phyloP scores from a whole-genome alignment of 1,284 basidiomycete genomes.

The Sanghuangporus sanghuang region DNA sequence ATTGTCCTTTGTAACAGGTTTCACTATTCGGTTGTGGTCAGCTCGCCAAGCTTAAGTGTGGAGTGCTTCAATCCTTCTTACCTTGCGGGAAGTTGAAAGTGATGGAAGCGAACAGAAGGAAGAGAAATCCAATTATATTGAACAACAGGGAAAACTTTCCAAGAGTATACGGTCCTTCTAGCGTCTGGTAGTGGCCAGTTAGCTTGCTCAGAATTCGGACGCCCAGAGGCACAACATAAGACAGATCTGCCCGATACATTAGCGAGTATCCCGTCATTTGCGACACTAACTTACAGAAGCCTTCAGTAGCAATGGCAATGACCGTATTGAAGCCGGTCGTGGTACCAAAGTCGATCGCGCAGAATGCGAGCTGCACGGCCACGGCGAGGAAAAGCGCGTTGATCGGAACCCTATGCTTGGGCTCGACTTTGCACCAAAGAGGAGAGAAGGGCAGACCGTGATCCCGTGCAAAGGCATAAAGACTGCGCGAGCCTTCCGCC shows the following conservation, averaged over 20 bases:
- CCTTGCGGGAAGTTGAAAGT: constrained; percentile 18
- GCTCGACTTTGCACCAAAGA: constrained; percentile 14
- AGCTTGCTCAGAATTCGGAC: constrained; percentile 11
- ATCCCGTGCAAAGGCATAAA: constrained; percentile 18
- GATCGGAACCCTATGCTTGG: constrained; percentile 5
- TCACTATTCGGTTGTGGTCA: background rate
- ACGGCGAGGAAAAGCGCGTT: constrained; percentile 15
- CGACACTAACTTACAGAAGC: constrained; percentile 10
- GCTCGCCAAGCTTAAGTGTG: background rate
- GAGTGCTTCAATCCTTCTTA: background rate
- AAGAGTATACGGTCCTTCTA: constrained; percentile 14
- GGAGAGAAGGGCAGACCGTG: constrained; percentile 15
- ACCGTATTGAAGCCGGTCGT: constrained; percentile 18
- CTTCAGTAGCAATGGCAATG: constrained; percentile 17
- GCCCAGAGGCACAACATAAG: constrained; percentile 16
- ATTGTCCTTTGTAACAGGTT: constrained; percentile 15
- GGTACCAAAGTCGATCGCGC: constrained; percentile 17
- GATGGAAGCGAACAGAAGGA: constrained; percentile 18
- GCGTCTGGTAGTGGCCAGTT: constrained; percentile 6
- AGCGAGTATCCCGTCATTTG: background rate
- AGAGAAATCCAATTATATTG: constrained; percentile 14
- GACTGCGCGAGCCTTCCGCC: constrained; percentile 16
- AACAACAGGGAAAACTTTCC: constrained; percentile 5
- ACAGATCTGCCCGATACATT: constrained; percentile 6
- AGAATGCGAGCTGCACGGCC: constrained; percentile 13